Evolutionary conservation across 2,329 filamentous ascomycete species (phyloP), one percentile per base, ranked within the genome.

Genomic region (Penicillium sp.): DNA sequence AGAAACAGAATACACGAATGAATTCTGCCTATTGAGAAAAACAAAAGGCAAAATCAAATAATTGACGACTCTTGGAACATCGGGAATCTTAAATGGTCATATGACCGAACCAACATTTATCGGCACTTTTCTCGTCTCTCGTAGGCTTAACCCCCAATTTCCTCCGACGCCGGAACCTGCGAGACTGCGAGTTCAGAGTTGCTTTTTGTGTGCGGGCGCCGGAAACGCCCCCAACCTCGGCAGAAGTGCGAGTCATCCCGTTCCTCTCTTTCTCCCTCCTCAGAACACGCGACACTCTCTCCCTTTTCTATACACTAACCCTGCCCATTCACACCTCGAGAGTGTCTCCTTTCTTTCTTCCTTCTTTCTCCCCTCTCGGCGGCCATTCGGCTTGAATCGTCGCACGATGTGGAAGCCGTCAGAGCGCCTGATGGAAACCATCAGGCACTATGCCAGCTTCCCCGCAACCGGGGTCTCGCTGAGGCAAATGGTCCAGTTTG

Each of bases 401-500:
- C 53, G 64, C 73, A 79, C 64, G 65, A 97, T 97, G 93, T 98
- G 94, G 94, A 97, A 90, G 84, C 90, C 89, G 78, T 91, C 91
- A 66, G 91, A 93, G 80, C 86, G 88, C 82, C 82, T 98, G 88
- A 95, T 97, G 92, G 91, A 95, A 73, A 97, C 91, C 84, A 97
- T 97, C 89, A 89, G 90, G 80, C 93, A 97, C 82, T 97, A 97
- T 86, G 92, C 93, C 79, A 92, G 89, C 80, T 99, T 98, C 80
- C 95, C 95, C 68, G 95, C 95, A 64, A 99, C 95, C 15, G 95
- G 95, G 73, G 91, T 96, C 73, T 97, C 93, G 77, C 85, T 99
- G 80, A 88, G 95, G 78, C 95, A 99, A 85, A 99, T 99, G 95
- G 94, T 98, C 62, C 94, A 98, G 79, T 98, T 98, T 79, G 94